Evolutionary conservation across 2,329 filamentous ascomycete species (phyloP), one percentile per base, ranked within the genome.

Genomic region (Aspergillus aculeatus): DNA sequence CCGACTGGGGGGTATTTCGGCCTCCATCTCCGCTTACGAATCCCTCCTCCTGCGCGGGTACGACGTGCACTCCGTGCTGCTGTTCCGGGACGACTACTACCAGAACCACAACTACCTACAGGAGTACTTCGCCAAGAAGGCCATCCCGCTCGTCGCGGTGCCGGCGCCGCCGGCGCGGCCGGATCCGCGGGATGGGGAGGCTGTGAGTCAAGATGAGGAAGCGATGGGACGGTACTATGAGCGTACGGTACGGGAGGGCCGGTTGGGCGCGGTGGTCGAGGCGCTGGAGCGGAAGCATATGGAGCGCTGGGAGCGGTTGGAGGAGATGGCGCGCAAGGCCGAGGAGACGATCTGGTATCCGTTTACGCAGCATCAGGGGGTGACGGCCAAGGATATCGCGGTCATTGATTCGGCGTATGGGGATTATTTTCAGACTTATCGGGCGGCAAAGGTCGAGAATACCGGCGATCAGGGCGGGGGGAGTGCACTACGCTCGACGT

Each of bases 361-460:
- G 0, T 96, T 96, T 68, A 93, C 91, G 0, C 91, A 96, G 67
- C 91, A 96, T 62, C 85, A 85, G 47, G 80, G 83, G 53, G 79
- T 91, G 64, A 78, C 80, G 0, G 74, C 84, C 5, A 75, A 85
- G 2, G 85, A 86, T 14, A 91, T 96, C 50, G 83, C 87, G 0
- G 83, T 87, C 0, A 92, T 96, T 58, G 91, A 96, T 71, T 94
- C 91, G 0, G 91, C 92, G 0, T 84, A 89, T 60, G 89, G 88
- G 7, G 90, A 94, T 69, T 87, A 86, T 70, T 96, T 95, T 73
- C 89, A 94, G 69, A 87, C 86, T 0, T 77, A 79, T 55, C 70
- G 70, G 70, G 4, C 63, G 64, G 14, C 66, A 59, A 31, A 64
- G 69, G 51, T 65, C 2, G 47, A 66, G 4, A 54, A 63, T 1